These are phyloP conservation scores for Eutrema yunnanense DNA, from an alignment of 345 rosid genomes.

Conservation along the genomic window DNA sequence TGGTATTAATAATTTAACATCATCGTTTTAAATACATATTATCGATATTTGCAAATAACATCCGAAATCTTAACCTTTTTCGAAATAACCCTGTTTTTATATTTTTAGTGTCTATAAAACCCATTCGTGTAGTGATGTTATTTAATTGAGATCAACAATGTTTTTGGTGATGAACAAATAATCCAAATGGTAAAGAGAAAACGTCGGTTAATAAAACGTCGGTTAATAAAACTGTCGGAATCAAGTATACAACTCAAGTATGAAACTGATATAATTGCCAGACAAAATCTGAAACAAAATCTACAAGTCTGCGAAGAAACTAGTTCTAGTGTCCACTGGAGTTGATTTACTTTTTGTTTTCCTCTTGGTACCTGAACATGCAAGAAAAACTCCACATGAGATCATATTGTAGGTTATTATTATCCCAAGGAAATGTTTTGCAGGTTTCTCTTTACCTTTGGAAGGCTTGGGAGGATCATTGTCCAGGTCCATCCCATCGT, in stretches of 20 bases:
- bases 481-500: slow-evolving; percentile 79
- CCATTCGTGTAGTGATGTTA: no score
- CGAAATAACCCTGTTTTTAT: no score
- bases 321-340: slow-evolving; percentile 18
- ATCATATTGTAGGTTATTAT: background rate
- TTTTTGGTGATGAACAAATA: background rate
- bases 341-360: slow-evolving; percentile 39
- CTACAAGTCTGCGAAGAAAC: slow-evolving; percentile 71
- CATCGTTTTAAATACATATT: no score
- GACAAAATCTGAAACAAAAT: no score
- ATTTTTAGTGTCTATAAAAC: no score
- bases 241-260: background rate
- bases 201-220: no score
- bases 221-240: slow-evolving; percentile 3
- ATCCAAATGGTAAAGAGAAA: background rate
- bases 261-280: background rate
- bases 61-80: no score
- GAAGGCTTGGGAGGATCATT: slow-evolving; percentile 34
- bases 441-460: slow-evolving; percentile 38
- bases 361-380: slow-evolving; percentile 46
- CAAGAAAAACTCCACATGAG: background rate
- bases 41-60: no score
- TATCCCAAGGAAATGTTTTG: background rate
- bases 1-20: no score
- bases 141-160: no score